A percentile compares a stretch with the other conserved stretches of the same genome.
These are phyloP conservation scores for Brachypodium distachyon DNA, from an alignment of 202 grass and related monocot genomes.

Conservation along the genomic window DNA sequence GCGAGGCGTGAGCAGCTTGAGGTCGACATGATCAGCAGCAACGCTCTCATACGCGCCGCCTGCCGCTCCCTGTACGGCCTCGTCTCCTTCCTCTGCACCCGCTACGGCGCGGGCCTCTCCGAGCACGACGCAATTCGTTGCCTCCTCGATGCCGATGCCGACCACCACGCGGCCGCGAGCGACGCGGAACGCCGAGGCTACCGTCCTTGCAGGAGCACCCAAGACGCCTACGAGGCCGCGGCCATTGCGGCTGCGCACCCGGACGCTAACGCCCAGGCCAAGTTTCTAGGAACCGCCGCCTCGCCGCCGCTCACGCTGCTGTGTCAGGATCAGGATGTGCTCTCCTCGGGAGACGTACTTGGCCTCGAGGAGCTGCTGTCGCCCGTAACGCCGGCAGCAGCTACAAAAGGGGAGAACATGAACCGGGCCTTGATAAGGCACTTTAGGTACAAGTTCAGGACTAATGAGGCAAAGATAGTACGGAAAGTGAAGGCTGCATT, in stretches of 20 bases:
- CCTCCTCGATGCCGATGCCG: not conserved
- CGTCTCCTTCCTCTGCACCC: slow-evolving; percentile 8
- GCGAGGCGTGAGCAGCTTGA: not conserved
- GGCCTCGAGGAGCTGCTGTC: not conserved
- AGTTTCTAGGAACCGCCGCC: not conserved
- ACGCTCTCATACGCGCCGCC: not conserved
- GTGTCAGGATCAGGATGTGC: not conserved
- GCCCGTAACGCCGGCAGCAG: not conserved
- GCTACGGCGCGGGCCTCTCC: not conserved
- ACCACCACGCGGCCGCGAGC: not conserved
- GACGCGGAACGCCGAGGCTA: not conserved
- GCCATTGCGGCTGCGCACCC: not conserved
- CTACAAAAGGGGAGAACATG: not conserved
- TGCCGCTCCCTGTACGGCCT: not conserved
- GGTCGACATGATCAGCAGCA: not conserved
- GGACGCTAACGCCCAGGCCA: not conserved
- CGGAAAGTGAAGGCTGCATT: not conserved
- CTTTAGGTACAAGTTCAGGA: not conserved
- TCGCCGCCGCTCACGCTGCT: too few species aligned
- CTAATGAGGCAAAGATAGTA: not conserved
- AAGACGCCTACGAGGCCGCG: not conserved
- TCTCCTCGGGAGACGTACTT: not conserved
- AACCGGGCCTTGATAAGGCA: not conserved
- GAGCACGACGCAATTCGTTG: not conserved
- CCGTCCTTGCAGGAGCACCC: not conserved